Conservation (phyloP, 495 filamentous ascomycete genomes). For the Bryoglossum gracile region DNA sequence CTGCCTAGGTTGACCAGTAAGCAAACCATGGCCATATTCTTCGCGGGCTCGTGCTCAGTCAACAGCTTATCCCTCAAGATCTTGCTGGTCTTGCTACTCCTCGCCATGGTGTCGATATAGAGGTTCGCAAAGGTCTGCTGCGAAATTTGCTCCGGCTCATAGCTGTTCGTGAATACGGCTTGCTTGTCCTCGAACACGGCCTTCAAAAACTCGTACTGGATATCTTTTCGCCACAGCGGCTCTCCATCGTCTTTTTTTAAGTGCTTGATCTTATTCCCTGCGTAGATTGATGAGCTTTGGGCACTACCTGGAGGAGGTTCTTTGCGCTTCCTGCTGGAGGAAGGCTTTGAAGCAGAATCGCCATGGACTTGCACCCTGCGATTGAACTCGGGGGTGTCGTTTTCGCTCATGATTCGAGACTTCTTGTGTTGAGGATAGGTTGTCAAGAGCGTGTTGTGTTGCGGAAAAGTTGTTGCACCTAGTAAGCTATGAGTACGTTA, state of each 20-base stretch:
- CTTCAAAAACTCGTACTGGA: conserved; percentile 91
- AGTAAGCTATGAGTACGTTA: too few relatives aligned
- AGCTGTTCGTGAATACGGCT: conserved; percentile 80
- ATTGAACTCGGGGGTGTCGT: too few relatives aligned
- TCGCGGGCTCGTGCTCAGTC: conserved; percentile 81
- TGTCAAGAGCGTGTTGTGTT: too few relatives aligned
- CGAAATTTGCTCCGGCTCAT: conserved; percentile 58
- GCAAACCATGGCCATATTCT: conserved; percentile 99
- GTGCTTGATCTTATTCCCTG: conserved; percentile 90
- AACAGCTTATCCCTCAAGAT: conserved; percentile 95
- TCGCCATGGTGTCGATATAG: conserved; percentile 96
- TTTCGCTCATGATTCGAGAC: too few relatives aligned
- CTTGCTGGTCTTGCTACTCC: conserved; percentile 98
- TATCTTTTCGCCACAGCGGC: conserved; percentile 94
- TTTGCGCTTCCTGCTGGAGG: conserved; percentile 16
- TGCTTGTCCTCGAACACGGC: conserved; percentile 83
- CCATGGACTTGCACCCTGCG: too few relatives aligned
- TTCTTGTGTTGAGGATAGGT: too few relatives aligned
- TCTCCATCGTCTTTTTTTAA: conserved; percentile 97
- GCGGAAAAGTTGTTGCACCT: too few relatives aligned
- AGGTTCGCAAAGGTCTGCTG: conserved; percentile 88
- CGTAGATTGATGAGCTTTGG: conserved; percentile 37
- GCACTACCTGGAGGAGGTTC: conserved; percentile 8
- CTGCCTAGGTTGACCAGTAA: conserved; percentile 92
- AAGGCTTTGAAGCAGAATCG: not conserved